Evolutionary conservation across 257 asterid genomes (phyloP).

Genomic region (Ligustrum vulgare): DNA sequence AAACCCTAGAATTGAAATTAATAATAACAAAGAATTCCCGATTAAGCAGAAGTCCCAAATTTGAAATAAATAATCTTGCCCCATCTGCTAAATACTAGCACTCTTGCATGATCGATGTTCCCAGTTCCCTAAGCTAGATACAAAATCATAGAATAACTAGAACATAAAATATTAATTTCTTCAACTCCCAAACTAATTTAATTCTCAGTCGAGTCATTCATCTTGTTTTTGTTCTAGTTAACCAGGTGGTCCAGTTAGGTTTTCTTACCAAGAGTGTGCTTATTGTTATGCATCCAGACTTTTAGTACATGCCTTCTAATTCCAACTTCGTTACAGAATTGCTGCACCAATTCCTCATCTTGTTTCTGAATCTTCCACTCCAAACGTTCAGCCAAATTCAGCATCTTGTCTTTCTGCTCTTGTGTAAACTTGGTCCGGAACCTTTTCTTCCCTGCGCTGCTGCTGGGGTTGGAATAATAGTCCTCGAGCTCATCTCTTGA

Average conservation of each 20-base stretch:
- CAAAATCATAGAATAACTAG: conserved; percentile 7
- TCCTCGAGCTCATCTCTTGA: conserved; percentile 54
- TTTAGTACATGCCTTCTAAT: conserved; percentile 70
- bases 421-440: conserved; percentile 55
- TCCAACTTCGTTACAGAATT: conserved; percentile 58
- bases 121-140: background rate
- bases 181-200: background rate
- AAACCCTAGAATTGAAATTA: conserved; percentile 27
- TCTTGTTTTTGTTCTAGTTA: background rate
- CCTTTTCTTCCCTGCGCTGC: conserved; percentile 54
- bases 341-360: conserved; percentile 62
- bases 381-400: conserved; percentile 59
- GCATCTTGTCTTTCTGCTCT: conserved; percentile 80
- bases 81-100: conserved; percentile 9
- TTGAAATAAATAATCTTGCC: conserved; percentile 6
- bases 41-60: background rate
- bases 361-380: conserved; percentile 75
- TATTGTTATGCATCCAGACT: conserved; percentile 91
- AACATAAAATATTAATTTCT: conserved; percentile 18
- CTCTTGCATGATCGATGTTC: conserved; percentile 15
- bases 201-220: background rate
- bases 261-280: conserved; percentile 78
- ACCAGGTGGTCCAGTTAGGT: conserved; percentile 27
- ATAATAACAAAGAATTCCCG: conserved; percentile 13
- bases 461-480: conserved; percentile 36